Evolutionary conservation across 768 basidiomycete genomes (phyloP).

Genomic region (Pleurotus salmoneostramineus): DNA sequence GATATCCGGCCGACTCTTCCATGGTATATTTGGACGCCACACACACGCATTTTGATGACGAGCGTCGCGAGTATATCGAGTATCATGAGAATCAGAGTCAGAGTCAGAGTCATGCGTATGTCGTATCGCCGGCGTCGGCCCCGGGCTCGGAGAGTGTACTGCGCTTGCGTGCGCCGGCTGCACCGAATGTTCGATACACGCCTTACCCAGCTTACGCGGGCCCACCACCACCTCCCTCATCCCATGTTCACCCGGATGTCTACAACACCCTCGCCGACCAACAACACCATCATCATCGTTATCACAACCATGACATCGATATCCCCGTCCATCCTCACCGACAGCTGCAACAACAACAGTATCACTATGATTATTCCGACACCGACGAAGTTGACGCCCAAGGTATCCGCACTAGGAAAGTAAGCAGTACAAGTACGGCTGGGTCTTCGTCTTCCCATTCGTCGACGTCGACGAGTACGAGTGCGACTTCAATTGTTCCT

Average conservation of each 20-base stretch:
- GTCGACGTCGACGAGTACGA: slow-evolving; percentile 13
- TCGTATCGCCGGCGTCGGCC: slow-evolving; percentile 1
- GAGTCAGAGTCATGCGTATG: neutral
- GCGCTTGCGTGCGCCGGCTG: slow-evolving; percentile 1
- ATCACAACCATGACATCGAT: neutral
- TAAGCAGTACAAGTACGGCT: slow-evolving; percentile 8
- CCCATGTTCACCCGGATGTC: neutral
- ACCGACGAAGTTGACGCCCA: neutral
- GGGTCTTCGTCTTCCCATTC: slow-evolving; percentile 10
- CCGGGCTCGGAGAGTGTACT: neutral
- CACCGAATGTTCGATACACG: slow-evolving; percentile 4
- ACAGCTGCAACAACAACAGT: neutral
- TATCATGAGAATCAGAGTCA: too few relatives aligned
- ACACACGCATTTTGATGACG: too few relatives aligned
- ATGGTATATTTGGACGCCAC: too few relatives aligned
- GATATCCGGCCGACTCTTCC: too few relatives aligned
- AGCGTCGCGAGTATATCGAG: too few relatives aligned
- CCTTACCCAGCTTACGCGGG: slow-evolving; percentile 4
- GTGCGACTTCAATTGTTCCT: slow-evolving; percentile 25
- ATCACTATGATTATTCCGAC: neutral
- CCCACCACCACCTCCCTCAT: slow-evolving; percentile 1
- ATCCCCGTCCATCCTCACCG: slow-evolving; percentile 1
- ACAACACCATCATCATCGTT: too few relatives aligned
- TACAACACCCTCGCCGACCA: too few relatives aligned
- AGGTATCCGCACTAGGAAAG: slow-evolving; percentile 8